Base-by-base conservation (phyloP, 139 green algal species). In the Spirogloea muscicola region DNA sequence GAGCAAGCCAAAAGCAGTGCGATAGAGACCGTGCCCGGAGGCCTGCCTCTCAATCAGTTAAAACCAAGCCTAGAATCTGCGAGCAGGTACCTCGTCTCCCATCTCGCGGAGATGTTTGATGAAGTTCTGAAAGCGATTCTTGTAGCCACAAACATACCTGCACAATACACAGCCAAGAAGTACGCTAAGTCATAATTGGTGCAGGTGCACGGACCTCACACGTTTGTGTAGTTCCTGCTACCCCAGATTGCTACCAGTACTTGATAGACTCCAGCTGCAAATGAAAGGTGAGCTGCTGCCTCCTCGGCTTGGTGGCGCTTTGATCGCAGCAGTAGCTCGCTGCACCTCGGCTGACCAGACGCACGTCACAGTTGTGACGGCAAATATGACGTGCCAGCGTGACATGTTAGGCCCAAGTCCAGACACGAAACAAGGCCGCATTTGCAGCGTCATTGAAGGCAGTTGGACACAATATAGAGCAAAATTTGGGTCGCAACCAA, bases 121-220 rank as follows among this genome's bases (percentile, higher is more conserved):
- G 25, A 96, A 84, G 37, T 89, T 92, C 21, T 87, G 79, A 75
- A 96, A 97, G 0, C 92, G 84, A 80, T 96, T 96, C 79, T 96
- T 95, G 84, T 93, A 93, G 51, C 92, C 92, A 43, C 69, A 85
- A 4, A 87, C 71, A 55, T 87, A 80, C 21, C 66, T 79, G 70
- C 69, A 72, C 52, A 25, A 21, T 3, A 58, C 41, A 58, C 21
- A 39, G 6, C 27, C 37, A 29, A 42, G 41, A 64, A 68, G 41
- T 68, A 13, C 55, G 39, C 10, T 27, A 64, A 64, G 13, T 64
- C 55, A 64, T 21, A 9, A 49, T n/a, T n/a, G n/a, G n/a, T n/a
- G n/a, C n/a, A n/a, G n/a, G n/a, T n/a, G n/a, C n/a, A n/a, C n/a
- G n/a, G n/a, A n/a, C n/a, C n/a, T n/a, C n/a, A n/a, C n/a, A n/a